phyloP scores from a whole-genome alignment of 129 eudicot genomes.

The Flaveria bidentis region DNA sequence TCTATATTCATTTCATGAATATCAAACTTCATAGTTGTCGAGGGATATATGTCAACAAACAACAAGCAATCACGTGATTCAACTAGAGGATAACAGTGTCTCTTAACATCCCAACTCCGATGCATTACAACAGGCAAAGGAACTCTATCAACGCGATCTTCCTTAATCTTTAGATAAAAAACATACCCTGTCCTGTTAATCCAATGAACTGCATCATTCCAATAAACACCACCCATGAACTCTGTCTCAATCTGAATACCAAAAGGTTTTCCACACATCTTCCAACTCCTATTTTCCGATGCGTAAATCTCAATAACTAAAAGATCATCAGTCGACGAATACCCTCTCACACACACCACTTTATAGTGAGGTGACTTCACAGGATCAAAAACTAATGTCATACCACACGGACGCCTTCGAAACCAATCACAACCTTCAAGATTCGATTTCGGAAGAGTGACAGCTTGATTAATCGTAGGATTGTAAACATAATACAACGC shows the following conservation, averaged over 20 bases:
- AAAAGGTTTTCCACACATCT: constrained; percentile 29
- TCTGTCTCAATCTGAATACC: constrained; percentile 27
- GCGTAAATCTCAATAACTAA: constrained; percentile 40
- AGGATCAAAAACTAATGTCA: constrained; percentile 55
- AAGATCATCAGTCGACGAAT: constrained; percentile 16
- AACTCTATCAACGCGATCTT: constrained; percentile 31
- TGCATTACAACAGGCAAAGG: constrained; percentile 29
- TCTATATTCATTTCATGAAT: constrained; percentile 41
- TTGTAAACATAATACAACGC: constrained; percentile 38
- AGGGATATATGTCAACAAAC: constrained; percentile 34
- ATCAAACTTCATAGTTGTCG: constrained; percentile 23
- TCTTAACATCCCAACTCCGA: constrained; percentile 24
- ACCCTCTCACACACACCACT: constrained; percentile 33
- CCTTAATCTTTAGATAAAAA: constrained; percentile 35
- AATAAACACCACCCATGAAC: constrained; percentile 47
- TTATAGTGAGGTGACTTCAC: constrained; percentile 24
- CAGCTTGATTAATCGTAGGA: constrained; percentile 47
- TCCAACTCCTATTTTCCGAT: constrained; percentile 40
- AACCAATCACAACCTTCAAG: constrained; percentile 18
- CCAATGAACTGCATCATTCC: constrained; percentile 54
- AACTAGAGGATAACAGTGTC: constrained; percentile 40
- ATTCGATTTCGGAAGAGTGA: constrained; percentile 15
- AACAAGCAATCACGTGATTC: constrained; percentile 49
- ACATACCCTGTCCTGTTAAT: constrained; percentile 30
- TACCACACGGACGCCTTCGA: constrained; percentile 29